Percentiles rank a stretch among this genome's conserved stretches.
phyloP scores from a whole-genome alignment of 2,329 filamentous ascomycete genomes.

The Beauveria scarabaeidicola region DNA sequence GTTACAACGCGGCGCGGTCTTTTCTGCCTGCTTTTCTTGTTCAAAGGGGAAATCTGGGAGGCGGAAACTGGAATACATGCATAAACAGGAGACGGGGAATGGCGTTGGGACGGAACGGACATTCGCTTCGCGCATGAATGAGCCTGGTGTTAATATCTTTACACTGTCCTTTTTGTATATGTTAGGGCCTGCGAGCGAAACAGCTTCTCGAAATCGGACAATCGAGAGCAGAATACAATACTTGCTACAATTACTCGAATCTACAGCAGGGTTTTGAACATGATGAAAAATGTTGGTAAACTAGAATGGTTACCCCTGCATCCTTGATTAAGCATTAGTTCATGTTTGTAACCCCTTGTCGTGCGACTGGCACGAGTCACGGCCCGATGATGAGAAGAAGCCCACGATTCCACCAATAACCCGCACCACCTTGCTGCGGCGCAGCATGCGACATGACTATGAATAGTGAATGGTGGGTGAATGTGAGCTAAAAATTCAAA shows the following conservation, averaged over 20 bases:
- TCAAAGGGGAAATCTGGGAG: not conserved
- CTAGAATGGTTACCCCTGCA: too few relatives aligned
- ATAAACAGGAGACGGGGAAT: not conserved
- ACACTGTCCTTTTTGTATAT: conserved; percentile 6
- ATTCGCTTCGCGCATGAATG: conserved; percentile 10
- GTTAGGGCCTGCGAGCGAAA: not conserved
- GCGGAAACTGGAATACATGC: not conserved
- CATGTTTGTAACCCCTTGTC: too few relatives aligned
- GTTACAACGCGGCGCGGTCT: not conserved
- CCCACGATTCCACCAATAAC: too few relatives aligned
- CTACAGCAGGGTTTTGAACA: too few relatives aligned
- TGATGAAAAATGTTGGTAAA: too few relatives aligned
- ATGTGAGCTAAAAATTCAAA: too few relatives aligned
- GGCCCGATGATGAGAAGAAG: too few relatives aligned
- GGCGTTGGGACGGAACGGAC: conserved; percentile 8
- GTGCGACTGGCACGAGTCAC: too few relatives aligned
- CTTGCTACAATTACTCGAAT: not conserved
- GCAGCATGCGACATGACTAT: too few relatives aligned
- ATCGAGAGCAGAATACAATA: not conserved
- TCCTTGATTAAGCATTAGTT: too few relatives aligned
- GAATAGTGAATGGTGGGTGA: too few relatives aligned
- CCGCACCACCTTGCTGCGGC: too few relatives aligned
- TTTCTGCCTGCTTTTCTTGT: not conserved
- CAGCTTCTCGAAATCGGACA: not conserved
- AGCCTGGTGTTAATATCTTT: not conserved